phyloP scores from a whole-genome alignment of 345 rosid species.

The Arabidopsis thaliana region DNA sequence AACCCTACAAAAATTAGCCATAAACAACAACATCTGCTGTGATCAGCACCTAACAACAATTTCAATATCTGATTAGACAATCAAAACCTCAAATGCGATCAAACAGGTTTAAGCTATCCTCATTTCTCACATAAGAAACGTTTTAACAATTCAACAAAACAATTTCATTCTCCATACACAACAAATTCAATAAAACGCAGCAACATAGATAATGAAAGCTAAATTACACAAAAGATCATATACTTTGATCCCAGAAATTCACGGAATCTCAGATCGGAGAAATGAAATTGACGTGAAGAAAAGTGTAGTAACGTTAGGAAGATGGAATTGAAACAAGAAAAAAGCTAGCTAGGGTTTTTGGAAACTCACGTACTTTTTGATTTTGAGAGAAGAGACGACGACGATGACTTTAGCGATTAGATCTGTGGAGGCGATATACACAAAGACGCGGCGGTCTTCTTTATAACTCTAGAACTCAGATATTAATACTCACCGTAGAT shows the following conservation, averaged over 20 bases:
- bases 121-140: not conserved
- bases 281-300: not conserved
- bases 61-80: conserved; percentile 1
- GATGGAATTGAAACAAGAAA: not conserved
- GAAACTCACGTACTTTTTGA: conserved; percentile 21
- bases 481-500: conserved; percentile 28
- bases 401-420: conserved; percentile 33
- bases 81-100: conserved; percentile 1
- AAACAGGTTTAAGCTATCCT: not conserved
- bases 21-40: not conserved
- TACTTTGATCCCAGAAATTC: not conserved
- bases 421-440: conserved; percentile 40
- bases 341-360: conserved; percentile 27
- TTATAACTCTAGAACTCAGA: conserved; percentile 18
- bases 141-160: not conserved
- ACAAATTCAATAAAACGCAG: not conserved
- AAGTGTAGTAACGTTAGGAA: not conserved
- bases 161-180: not conserved
- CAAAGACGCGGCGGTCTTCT: conserved; percentile 43
- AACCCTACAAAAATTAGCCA: conserved; percentile 11
- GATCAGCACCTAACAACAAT: conserved; percentile 12
- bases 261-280: conserved; percentile 14
- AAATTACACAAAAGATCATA: conserved; percentile 8
- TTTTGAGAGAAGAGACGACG: conserved; percentile 31
- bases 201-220: conserved; percentile 10